phyloP scores from a whole-genome alignment of 1,284 basidiomycete species.

The Grifola frondosa region DNA sequence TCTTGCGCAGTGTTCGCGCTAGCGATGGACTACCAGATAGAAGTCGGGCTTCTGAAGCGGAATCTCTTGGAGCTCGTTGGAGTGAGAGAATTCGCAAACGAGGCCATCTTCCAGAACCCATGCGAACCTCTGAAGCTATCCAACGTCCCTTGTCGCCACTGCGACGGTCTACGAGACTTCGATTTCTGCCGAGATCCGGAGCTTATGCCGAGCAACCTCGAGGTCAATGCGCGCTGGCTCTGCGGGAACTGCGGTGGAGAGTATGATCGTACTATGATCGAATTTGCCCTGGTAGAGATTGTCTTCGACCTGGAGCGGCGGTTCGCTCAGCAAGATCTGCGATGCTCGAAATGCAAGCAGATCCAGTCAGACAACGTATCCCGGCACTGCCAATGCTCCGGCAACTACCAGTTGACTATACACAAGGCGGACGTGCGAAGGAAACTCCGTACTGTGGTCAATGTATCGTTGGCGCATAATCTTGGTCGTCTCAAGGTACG shows the following conservation, averaged over 20 bases:
- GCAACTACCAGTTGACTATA: slow-evolving; percentile 71
- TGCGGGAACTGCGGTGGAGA: slow-evolving; percentile 79
- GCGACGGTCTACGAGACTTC: slow-evolving; percentile 88
- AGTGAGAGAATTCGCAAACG: slow-evolving; percentile 84
- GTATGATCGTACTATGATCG: slow-evolving; percentile 85
- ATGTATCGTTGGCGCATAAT: slow-evolving; percentile 75
- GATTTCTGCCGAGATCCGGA: slow-evolving; percentile 95
- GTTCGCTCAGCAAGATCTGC: slow-evolving; percentile 88
- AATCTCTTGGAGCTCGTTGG: slow-evolving; percentile 89
- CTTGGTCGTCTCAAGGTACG: slow-evolving; percentile 65
- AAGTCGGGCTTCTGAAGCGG: slow-evolving; percentile 87
- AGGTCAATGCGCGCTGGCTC: slow-evolving; percentile 56
- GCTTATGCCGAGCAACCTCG: slow-evolving; percentile 62
- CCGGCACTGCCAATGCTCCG: slow-evolving; percentile 86
- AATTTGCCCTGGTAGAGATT: slow-evolving; percentile 81
- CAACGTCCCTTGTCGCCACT: slow-evolving; percentile 89
- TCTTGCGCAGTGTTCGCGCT: slow-evolving; percentile 81
- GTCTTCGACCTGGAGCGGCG: slow-evolving; percentile 71
- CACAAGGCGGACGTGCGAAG: slow-evolving; percentile 69
- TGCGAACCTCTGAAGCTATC: slow-evolving; percentile 88
- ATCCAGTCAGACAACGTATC: slow-evolving; percentile 87
- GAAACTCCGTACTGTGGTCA: slow-evolving; percentile 77
- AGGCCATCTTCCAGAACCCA: slow-evolving; percentile 87
- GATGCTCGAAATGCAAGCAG: slow-evolving; percentile 86
- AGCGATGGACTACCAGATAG: slow-evolving; percentile 77